These are phyloP conservation scores for Pseudogymnoascus destructans DNA, from an alignment of 2,329 filamentous ascomycete species.

Conservation along the genomic window DNA sequence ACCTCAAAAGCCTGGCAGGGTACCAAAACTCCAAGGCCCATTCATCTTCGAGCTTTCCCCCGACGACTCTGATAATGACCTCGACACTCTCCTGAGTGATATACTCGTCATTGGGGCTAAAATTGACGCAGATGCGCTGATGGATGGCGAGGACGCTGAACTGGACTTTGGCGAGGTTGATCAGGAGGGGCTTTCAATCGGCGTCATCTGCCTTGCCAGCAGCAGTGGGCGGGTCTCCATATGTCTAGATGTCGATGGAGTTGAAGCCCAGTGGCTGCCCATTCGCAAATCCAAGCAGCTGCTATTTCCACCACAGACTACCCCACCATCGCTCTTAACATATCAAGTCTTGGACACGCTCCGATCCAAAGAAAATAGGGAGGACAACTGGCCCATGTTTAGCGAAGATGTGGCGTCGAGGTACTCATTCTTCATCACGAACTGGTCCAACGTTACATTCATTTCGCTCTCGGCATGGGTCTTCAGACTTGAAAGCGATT, in stretches of 20 bases:
- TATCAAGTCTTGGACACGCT: conserved; percentile 52
- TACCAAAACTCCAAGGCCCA: conserved; percentile 49
- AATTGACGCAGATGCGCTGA: conserved; percentile 45
- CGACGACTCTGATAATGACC: conserved; percentile 41
- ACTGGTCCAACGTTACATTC: conserved; percentile 45
- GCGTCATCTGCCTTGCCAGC: conserved; percentile 46
- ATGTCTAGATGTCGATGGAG: conserved; percentile 47
- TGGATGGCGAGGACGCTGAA: conserved; percentile 52
- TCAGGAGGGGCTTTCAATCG: conserved; percentile 45
- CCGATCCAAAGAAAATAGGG: conserved; percentile 38
- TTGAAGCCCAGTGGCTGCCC: conserved; percentile 54
- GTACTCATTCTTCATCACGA: conserved; percentile 50
- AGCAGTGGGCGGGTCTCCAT: conserved; percentile 48
- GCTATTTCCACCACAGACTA: conserved; percentile 28
- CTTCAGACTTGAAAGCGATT: conserved; percentile 48
- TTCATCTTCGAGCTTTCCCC: conserved; percentile 39
- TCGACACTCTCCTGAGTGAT: conserved; percentile 45
- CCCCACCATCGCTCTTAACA: conserved; percentile 39
- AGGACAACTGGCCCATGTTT: conserved; percentile 50
- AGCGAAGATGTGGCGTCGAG: conserved; percentile 47
- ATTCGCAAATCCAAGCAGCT: conserved; percentile 36
- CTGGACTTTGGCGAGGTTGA: conserved; percentile 43
- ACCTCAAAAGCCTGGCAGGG: conserved; percentile 42
- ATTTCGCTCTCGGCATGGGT: conserved; percentile 50
- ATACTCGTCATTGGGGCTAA: conserved; percentile 51